Evolutionary conservation across 306 rosid genomes (phyloP), one percentile per base, ranked within the genome.

Genomic region (Cyamopsis tetragonoloba): DNA sequence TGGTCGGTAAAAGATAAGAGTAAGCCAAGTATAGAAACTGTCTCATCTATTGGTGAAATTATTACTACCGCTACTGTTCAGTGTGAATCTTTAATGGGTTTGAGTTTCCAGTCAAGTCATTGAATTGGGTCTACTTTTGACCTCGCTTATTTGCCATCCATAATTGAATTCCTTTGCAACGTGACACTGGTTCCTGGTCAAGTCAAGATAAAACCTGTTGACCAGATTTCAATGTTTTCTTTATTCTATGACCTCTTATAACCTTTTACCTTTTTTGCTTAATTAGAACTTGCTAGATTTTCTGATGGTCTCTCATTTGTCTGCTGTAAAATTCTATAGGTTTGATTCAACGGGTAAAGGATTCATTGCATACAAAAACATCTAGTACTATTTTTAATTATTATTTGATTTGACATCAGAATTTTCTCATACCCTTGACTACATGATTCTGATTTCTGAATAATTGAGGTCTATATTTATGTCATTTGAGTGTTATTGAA

Each of bases 171-270:
- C 39, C 28, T 46, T 26, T 15, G 24, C 64, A 34, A 0, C 19
- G 13, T 28, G 62, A 12, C 35, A 13, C 57, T 42, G 7, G 24
- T 54, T 42, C 39, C 11, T 41, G 68, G 82, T 83, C 80, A 67
- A 71, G 82, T 83, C 80, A 67, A 71, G 76, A 3, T 53, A 15
- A 57, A 58, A 58, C 59, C 42, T 62, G 31, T 78, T 79, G 82
- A 73, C 73, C 51, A 51, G 1, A 15, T 46, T 31, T 74, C 54
- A 39, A 65, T 50, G 50, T 3, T 34, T 35, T 50, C 5, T 59
- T 58, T 54, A 17, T 38, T 78, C 13, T 23, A 30, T 55, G 15
- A 30, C 47, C 27, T 49, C 23, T 62, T 41, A 26, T 28, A 26
- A 15, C 62, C 55, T n/a, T 13, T 43, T 71, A 34, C 32, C 37